Evolutionary conservation across 768 basidiomycete genomes (phyloP), one percentile per base, ranked within the genome.

Genomic region (Boletus insuetus): DNA sequence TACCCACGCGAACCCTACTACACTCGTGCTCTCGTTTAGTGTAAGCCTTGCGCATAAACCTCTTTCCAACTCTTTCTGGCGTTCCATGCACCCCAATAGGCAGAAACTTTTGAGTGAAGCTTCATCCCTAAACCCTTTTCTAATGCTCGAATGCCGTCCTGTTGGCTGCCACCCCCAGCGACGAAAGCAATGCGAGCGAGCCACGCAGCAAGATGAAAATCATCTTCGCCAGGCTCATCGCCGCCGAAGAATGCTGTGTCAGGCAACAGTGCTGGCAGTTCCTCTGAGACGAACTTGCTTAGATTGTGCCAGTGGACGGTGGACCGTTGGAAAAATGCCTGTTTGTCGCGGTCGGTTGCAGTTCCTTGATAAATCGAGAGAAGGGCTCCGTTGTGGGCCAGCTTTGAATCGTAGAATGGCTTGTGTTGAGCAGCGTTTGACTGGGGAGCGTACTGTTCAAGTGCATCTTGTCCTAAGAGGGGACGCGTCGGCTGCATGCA

Each of bases 161-260:
- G 72, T 26, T 69, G 70, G 13, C 65, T 64, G 17, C 64, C 68
- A 24, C 70, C 77, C 1, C 79, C 79, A 1, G 64, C 52, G 6
- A 78, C 59, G 20, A 69, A 68, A 12, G 73, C 72, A 24, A 82
- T 74, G 31, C 79, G 76, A 24, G 80, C 76, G 31, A 84, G 66
- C 82, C 80, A 84, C 9, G 74, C 79, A 7, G 58, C 78, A 40
- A 84, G 68, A 66, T 82, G 82, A 70, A 79, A 82, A 61, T 82
- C 83, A 51, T 80, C 80, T 62, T 81, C 79, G 10, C 80, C 76
- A 0, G 80, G 80, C 39, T 49, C 58, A 5, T 65, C 73, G 10
- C 81, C 82, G 19, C 75, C 77, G 38, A 82, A 69, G 69, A 83
- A 84, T 5, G 75, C 75, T 10, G 68, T 71, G 14, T 68, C 69